phyloP scores from a whole-genome alignment of 1,284 basidiomycete species.

The Chondrostereum purpureum region DNA sequence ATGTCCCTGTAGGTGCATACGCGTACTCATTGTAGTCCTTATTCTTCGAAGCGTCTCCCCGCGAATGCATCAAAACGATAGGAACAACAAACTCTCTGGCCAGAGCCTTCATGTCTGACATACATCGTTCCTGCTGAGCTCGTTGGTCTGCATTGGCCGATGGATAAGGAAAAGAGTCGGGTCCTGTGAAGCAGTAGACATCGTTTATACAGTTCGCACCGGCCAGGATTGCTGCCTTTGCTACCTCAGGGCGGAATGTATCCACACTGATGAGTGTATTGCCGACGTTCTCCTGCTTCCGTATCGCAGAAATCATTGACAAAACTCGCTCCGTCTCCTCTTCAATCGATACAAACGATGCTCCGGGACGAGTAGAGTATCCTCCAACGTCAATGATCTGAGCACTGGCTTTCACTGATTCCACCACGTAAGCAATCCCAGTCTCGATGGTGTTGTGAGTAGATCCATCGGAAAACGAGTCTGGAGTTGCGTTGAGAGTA shows the following conservation, averaged over 20 bases:
- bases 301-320: constrained; percentile 55
- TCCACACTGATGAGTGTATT: constrained; percentile 77
- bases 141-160: constrained; percentile 16
- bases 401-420: constrained; percentile 49
- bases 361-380: constrained; percentile 84
- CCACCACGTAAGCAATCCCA: constrained; percentile 43
- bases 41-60: constrained; percentile 71
- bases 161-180: constrained; percentile 39
- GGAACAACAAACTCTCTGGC: constrained; percentile 60
- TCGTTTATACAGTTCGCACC: constrained; percentile 96
- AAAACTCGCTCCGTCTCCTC: constrained; percentile 77
- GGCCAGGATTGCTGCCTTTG: constrained; percentile 67
- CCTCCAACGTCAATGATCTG: constrained; percentile 92
- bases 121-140: constrained; percentile 28
- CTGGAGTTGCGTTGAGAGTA: constrained; percentile 91
- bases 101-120: constrained; percentile 57
- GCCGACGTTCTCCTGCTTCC: constrained; percentile 20
- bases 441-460: constrained; percentile 42
- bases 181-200: constrained; percentile 77
- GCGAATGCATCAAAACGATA: constrained; percentile 91
- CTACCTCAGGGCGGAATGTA: constrained; percentile 87
- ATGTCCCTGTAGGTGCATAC: constrained; percentile 22
- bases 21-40: constrained; percentile 60
- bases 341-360: constrained; percentile 57
- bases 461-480: constrained; percentile 94